Percentiles rank a stretch among this genome's conserved stretches.
Conservation (phyloP, 352 stramenopile genomes). For the Pythium monospermum region DNA sequence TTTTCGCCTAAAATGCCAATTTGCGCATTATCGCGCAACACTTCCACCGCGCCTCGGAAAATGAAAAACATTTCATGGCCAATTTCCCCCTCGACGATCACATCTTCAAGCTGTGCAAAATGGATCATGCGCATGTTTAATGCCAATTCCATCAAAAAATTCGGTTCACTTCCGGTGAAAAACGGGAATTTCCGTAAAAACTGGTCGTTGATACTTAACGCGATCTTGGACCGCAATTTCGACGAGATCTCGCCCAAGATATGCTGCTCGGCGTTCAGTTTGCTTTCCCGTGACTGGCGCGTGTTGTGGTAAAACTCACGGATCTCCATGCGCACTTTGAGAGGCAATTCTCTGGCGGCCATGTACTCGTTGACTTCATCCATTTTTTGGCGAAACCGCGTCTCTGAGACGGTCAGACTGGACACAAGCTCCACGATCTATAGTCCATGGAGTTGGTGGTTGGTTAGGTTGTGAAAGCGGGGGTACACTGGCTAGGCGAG, state of each 20-base stretch:
- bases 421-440: constrained; percentile 72
- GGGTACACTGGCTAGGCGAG: too few relatives aligned
- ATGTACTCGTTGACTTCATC: constrained; percentile 83
- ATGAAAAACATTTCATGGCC: constrained; percentile 75
- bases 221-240: constrained; percentile 72
- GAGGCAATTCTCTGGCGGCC: constrained; percentile 56
- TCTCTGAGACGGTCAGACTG: constrained; percentile 61
- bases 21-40: constrained; percentile 36
- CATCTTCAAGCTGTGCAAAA: constrained; percentile 55
- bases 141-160: constrained; percentile 75
- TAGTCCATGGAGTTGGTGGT: not conserved
- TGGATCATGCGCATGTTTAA: constrained; percentile 77
- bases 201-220: constrained; percentile 70
- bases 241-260: constrained; percentile 64
- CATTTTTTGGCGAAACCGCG: constrained; percentile 59
- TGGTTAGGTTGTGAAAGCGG: too few relatives aligned
- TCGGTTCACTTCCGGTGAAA: constrained; percentile 64
- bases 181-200: constrained; percentile 76
- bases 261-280: constrained; percentile 52
- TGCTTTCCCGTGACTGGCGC: constrained; percentile 55
- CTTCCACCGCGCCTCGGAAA: constrained; percentile 66
- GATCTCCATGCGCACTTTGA: constrained; percentile 66
- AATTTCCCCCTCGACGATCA: constrained; percentile 66
- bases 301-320: constrained; percentile 78
- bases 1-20: constrained; percentile 61